Conservation (phyloP, 345 rosid genomes). For the Citrus sp. region DNA sequence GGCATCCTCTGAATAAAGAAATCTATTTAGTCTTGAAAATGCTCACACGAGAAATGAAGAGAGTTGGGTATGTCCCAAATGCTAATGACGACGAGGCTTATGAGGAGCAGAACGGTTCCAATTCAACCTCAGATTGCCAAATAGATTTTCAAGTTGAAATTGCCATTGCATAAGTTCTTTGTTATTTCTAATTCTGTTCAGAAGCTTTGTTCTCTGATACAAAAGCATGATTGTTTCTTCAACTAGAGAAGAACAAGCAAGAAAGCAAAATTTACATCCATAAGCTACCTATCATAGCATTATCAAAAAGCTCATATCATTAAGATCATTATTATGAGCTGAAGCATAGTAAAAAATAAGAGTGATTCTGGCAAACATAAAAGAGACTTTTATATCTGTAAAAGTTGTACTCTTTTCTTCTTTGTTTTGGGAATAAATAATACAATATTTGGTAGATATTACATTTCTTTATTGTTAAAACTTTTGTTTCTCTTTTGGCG, state of each 20-base stretch:
- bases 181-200: neutral
- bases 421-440: neutral
- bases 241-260: neutral
- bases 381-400: neutral
- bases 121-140: constrained; percentile 18
- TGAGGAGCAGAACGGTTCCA: constrained; percentile 32
- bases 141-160: constrained; percentile 24
- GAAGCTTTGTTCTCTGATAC: neutral
- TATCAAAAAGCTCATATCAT: neutral
- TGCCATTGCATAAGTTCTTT: constrained; percentile 25
- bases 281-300: neutral
- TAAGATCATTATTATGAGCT: neutral
- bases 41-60: constrained; percentile 58
- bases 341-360: neutral
- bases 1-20: constrained; percentile 41
- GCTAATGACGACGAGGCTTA: constrained; percentile 19
- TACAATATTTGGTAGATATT: constrained; percentile 2
- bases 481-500: neutral
- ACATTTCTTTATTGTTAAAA: constrained; percentile 4
- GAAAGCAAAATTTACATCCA: neutral
- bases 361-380: neutral
- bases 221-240: neutral
- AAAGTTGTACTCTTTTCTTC: neutral
- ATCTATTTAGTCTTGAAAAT: constrained; percentile 42
- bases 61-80: constrained; percentile 38